Percentiles rank a stretch among this genome's conserved stretches.
Conservation (phyloP, 2,329 filamentous ascomycete species). For the Lasiodiplodia sp. region DNA sequence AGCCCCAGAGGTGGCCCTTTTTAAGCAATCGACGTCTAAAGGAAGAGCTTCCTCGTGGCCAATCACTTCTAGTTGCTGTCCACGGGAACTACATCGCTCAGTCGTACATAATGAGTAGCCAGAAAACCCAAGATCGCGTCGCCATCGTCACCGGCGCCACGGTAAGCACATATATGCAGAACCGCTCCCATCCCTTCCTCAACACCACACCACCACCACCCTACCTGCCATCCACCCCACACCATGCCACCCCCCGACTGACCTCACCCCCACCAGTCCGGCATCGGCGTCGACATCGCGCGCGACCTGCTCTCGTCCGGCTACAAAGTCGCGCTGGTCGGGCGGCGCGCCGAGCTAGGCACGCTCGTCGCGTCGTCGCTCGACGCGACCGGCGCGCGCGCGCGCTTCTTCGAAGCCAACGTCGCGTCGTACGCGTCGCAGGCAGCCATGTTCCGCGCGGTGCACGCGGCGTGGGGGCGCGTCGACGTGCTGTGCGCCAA, state of each 20-base stretch:
- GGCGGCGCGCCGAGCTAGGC: constrained; percentile 49
- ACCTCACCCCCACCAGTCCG: constrained; percentile 48
- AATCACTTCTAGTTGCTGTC: too few relatives aligned
- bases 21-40: too few relatives aligned
- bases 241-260: background rate
- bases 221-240: too few relatives aligned
- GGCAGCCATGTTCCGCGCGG: constrained; percentile 50
- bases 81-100: too few relatives aligned
- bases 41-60: too few relatives aligned
- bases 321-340: constrained; percentile 50
- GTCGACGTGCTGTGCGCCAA: constrained; percentile 60
- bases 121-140: constrained; percentile 35
- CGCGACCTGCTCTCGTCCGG: constrained; percentile 45
- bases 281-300: constrained; percentile 55
- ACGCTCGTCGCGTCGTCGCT: constrained; percentile 36
- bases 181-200: too few relatives aligned
- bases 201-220: too few relatives aligned
- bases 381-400: constrained; percentile 14
- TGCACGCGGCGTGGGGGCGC: constrained; percentile 54
- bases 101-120: background rate
- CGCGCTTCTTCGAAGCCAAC: constrained; percentile 54
- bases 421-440: constrained; percentile 57
- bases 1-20: too few relatives aligned
- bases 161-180: constrained; percentile 39
- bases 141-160: constrained; percentile 53